Conservation (phyloP, 768 basidiomycete genomes). For the Tulasnella sp. region DNA sequence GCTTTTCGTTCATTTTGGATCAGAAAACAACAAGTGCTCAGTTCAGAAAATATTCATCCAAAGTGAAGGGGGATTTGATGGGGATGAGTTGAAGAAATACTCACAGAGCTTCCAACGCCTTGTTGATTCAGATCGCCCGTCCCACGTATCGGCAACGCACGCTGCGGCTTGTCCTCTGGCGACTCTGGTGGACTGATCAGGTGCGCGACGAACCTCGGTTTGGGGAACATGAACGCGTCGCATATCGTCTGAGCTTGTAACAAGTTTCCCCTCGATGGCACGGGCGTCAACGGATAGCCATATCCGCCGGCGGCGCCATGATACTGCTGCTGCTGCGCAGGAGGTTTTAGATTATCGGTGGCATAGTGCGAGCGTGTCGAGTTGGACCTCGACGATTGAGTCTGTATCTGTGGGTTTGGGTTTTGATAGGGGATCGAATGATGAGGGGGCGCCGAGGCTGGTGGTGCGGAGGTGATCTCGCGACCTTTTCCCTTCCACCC, state of each 20-base stretch:
- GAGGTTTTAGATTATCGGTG: neutral
- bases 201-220: constrained; percentile 12
- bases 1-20: neutral
- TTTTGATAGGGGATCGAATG: neutral
- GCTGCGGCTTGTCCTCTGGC: neutral
- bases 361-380: neutral
- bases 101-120: too few species aligned
- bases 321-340: neutral
- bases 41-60: too few species aligned
- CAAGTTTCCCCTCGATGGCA: neutral
- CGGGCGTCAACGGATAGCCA: neutral
- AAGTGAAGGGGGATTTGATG: too few species aligned
- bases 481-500: neutral
- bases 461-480: neutral
- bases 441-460: neutral
- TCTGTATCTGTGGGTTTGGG: neutral
- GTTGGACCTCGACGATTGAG: neutral
- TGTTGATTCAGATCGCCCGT: too few species aligned
- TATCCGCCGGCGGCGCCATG: neutral
- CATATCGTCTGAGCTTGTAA: constrained; percentile 13
- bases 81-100: too few species aligned
- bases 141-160: too few species aligned
- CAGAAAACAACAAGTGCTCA: too few species aligned
- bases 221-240: constrained; percentile 15
- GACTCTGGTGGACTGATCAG: constrained; percentile 2